Conservation (phyloP, 192 early-diverging fungal species). For the Linnemannia exigua region DNA sequence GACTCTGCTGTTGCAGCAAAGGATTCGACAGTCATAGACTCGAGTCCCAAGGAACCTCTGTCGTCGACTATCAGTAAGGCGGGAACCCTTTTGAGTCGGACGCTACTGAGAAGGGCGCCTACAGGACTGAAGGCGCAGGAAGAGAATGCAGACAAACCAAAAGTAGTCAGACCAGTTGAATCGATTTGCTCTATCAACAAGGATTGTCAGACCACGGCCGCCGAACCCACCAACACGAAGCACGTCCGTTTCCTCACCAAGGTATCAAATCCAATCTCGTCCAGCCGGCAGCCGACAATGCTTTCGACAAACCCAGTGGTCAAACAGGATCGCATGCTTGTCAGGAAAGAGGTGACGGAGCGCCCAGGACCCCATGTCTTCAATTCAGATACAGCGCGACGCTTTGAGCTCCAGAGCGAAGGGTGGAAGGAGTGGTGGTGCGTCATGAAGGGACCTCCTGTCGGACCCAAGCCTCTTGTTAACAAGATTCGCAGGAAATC, state of each 20-base stretch:
- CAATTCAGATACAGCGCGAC: slow-evolving; percentile 34
- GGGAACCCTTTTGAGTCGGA: slow-evolving; percentile 25
- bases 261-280: slow-evolving; percentile 31
- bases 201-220: slow-evolving; percentile 21
- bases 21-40: not conserved
- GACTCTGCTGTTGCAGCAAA: not conserved
- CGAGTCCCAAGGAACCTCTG: slow-evolving; percentile 6
- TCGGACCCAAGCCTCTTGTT: not conserved
- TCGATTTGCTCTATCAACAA: slow-evolving; percentile 37
- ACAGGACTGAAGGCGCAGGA: slow-evolving; percentile 27
- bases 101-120: slow-evolving; percentile 18
- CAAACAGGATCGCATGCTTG: slow-evolving; percentile 49
- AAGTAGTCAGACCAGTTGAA: not conserved
- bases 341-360: slow-evolving; percentile 43
- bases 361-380: slow-evolving; percentile 48
- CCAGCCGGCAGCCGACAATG: slow-evolving; percentile 24
- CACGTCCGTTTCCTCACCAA: slow-evolving; percentile 52
- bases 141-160: not conserved
- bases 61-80: slow-evolving; percentile 20
- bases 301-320: slow-evolving; percentile 23
- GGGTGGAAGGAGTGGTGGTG: slow-evolving; percentile 57
- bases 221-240: slow-evolving; percentile 6
- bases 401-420: slow-evolving; percentile 36
- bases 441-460: slow-evolving; percentile 41
- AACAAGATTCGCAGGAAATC: slow-evolving; percentile 33